A percentile compares a stretch with the other conserved stretches of the same genome.
These are phyloP conservation scores for Euphorbia celastroides DNA, from an alignment of 441 rosid genomes.

Conservation along the genomic window DNA sequence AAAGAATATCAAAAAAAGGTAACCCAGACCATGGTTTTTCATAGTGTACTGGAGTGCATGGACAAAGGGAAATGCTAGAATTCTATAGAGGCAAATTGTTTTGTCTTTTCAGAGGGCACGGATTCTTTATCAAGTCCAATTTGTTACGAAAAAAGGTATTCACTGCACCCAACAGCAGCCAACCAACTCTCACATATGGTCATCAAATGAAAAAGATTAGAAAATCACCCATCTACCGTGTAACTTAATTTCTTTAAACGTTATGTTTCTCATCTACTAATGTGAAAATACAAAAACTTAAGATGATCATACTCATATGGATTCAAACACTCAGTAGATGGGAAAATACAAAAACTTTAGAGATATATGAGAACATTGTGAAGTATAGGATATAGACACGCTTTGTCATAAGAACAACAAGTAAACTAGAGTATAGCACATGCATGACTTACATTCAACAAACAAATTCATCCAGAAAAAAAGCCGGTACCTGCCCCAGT, in stretches of 20 bases:
- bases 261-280: no score
- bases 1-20: no score
- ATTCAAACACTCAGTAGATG: background rate
- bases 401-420: background rate
- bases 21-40: no score
- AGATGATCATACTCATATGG: background rate
- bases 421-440: background rate
- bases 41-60: no score
- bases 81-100: background rate
- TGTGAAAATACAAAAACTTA: no score
- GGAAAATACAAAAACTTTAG: background rate
- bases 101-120: no score
- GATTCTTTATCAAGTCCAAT: background rate
- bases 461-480: constrained; percentile 5
- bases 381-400: background rate
- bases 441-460: background rate
- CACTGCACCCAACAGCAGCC: background rate
- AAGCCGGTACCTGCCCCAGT: constrained; percentile 74
- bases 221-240: background rate
- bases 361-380: background rate
- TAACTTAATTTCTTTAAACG: background rate
- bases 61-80: background rate
- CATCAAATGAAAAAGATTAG: background rate
- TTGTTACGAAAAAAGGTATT: background rate
- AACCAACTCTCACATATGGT: background rate